A percentile compares a stretch with the other conserved stretches of the same genome.
Conservation (phyloP, 2,329 filamentous ascomycete genomes). For the Colletotrichum chrysophilum region DNA sequence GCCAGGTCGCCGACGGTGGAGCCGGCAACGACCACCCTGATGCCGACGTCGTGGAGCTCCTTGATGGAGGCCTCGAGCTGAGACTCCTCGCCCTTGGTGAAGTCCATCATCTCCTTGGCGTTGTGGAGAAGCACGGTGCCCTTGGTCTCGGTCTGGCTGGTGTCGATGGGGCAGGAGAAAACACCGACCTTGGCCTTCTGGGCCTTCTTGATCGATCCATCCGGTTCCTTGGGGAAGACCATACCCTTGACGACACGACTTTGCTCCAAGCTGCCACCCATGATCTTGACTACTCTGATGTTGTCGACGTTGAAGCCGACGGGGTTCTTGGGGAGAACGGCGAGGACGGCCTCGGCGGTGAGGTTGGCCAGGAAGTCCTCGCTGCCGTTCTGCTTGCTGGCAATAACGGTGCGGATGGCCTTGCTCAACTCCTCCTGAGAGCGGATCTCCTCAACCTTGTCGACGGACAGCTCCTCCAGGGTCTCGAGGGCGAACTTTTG, state of each 20-base stretch:
- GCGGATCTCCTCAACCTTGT: constrained; percentile 85
- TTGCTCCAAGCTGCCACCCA: constrained; percentile 95
- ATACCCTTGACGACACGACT: constrained; percentile 96
- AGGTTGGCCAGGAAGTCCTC: constrained; percentile 88
- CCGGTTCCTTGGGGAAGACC: constrained; percentile 97
- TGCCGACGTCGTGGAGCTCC: constrained; percentile 91
- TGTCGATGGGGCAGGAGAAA: constrained; percentile 95
- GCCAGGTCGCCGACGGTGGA: constrained; percentile 91
- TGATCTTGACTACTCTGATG: constrained; percentile 98
- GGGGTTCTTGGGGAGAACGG: constrained; percentile 94
- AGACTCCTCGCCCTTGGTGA: constrained; percentile 93
- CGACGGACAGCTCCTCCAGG: constrained; percentile 87
- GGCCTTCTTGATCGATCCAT: constrained; percentile 89
- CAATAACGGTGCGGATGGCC: constrained; percentile 92
- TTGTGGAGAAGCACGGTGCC: constrained; percentile 97
- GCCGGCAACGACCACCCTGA: constrained; percentile 91
- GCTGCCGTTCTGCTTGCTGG: constrained; percentile 93
- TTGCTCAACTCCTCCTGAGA: constrained; percentile 88
- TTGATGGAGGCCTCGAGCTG: constrained; percentile 93
- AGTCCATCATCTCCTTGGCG: constrained; percentile 98
- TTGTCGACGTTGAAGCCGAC: constrained; percentile 99
- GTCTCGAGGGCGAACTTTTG: constrained; percentile 85
- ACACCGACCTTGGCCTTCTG: constrained; percentile 94
- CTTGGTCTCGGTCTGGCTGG: constrained; percentile 97
- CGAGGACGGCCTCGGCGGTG: constrained; percentile 83